Percentiles rank a stretch among this genome's conserved stretches.
These are phyloP conservation scores for Neofusicoccum kwambonambiense DNA, from an alignment of 2,329 filamentous ascomycete genomes.

Conservation along the genomic window DNA sequence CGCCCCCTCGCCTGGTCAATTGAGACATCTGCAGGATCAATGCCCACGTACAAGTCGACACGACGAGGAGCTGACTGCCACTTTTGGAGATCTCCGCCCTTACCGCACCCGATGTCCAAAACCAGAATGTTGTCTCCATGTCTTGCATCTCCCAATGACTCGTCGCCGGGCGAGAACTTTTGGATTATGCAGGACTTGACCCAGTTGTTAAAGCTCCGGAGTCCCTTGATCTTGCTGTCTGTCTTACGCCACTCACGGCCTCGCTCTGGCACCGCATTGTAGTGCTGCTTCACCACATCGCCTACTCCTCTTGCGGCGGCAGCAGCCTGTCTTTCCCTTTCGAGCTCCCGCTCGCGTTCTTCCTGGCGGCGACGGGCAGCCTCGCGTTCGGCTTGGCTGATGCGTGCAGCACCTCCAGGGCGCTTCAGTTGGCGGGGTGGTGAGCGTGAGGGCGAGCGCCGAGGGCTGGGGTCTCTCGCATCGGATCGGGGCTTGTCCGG, in stretches of 20 bases:
- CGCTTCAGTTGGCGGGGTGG: slow-evolving; percentile 66
- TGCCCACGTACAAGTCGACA: slow-evolving; percentile 89
- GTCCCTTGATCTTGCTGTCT: slow-evolving; percentile 90
- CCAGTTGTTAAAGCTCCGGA: slow-evolving; percentile 98
- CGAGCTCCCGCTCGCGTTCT: slow-evolving; percentile 39
- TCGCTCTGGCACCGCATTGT: slow-evolving; percentile 91
- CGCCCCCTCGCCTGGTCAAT: slow-evolving; percentile 87
- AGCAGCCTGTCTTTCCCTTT: slow-evolving; percentile 42
- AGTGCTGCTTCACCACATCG: slow-evolving; percentile 88
- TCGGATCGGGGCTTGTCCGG: not conserved
- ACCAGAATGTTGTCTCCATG: slow-evolving; percentile 65
- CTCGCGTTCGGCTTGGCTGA: slow-evolving; percentile 66
- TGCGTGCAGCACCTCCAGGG: slow-evolving; percentile 52
- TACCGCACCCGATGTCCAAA: slow-evolving; percentile 92
- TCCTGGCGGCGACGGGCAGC: slow-evolving; percentile 58
- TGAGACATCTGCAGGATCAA: slow-evolving; percentile 89
- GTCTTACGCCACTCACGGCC: slow-evolving; percentile 93
- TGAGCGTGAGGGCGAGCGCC: slow-evolving; percentile 30
- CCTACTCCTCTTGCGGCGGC: slow-evolving; percentile 53
- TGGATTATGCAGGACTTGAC: slow-evolving; percentile 97
- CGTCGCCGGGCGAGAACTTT: slow-evolving; percentile 69
- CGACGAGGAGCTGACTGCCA: slow-evolving; percentile 93
- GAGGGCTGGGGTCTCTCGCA: slow-evolving; percentile 4
- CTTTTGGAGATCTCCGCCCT: slow-evolving; percentile 91
- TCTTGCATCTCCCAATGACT: slow-evolving; percentile 23